A percentile compares a stretch with the other conserved stretches of the same genome.
These are phyloP conservation scores for Solanum stenotomum DNA, from an alignment of 257 asterid species.

Conservation along the genomic window DNA sequence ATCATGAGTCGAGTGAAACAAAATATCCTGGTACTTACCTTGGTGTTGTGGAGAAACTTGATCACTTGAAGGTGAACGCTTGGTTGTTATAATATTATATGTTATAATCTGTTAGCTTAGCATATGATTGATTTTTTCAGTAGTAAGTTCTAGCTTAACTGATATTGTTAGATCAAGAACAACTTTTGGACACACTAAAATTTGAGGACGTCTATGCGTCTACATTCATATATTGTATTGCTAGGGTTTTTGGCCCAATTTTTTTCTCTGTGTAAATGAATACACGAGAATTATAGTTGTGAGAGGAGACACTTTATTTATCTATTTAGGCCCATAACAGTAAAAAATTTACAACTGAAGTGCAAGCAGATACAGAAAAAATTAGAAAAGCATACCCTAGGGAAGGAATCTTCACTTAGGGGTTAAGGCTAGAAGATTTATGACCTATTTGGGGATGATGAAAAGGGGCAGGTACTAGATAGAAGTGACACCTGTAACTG, in stretches of 20 bases:
- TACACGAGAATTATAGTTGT: neutral
- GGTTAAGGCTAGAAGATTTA: neutral
- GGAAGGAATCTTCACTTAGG: neutral
- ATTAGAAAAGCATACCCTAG: neutral
- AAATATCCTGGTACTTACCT: slow-evolving; percentile 80
- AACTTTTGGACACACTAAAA: neutral
- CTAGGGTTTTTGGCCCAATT: neutral
- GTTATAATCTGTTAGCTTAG: neutral
- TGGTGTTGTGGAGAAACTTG: slow-evolving; percentile 89
- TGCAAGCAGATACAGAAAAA: neutral
- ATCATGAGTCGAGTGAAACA: slow-evolving; percentile 71
- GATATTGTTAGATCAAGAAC: neutral
- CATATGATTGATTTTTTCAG: neutral
- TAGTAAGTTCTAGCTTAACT: neutral
- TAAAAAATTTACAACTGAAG: neutral
- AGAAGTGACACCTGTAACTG: neutral
- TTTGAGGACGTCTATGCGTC: neutral
- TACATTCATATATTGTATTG: neutral
- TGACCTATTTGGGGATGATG: neutral
- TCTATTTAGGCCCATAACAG: neutral
- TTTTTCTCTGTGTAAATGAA: neutral
- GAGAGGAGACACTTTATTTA: neutral
- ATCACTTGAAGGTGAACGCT: slow-evolving; percentile 66
- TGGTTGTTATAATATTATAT: slow-evolving; percentile 6
- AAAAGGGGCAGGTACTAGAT: neutral